Conservation (phyloP, 257 asterid species). For the Nicotiana tomentosiformis region DNA sequence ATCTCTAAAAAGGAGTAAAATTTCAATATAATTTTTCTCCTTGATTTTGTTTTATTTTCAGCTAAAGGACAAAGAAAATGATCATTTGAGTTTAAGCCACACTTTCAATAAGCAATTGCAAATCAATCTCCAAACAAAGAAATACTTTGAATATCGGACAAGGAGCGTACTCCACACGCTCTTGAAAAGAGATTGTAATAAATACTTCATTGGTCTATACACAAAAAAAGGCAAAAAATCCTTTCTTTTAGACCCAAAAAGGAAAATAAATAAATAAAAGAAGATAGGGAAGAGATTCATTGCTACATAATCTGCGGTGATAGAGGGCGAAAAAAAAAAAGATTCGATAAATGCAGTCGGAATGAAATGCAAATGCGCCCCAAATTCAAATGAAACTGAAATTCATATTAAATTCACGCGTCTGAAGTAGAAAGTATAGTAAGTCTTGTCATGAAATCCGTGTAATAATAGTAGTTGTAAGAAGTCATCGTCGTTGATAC, state of each 20-base stretch:
- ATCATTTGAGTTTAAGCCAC: background rate
- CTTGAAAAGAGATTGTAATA: too few species aligned
- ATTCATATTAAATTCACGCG: constrained; percentile 64
- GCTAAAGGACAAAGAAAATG: background rate
- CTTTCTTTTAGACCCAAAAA: background rate
- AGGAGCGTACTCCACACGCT: background rate
- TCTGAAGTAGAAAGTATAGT: constrained; percentile 18
- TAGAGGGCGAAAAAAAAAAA: constrained; percentile 23
- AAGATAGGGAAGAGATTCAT: constrained; percentile 27
- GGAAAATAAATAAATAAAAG: background rate
- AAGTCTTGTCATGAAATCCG: constrained; percentile 46
- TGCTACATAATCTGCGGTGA: constrained; percentile 72
- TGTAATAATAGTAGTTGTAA: constrained; percentile 40
- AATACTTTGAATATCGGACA: background rate
- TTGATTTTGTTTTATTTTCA: too few species aligned
- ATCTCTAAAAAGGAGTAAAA: background rate
- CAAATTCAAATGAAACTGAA: constrained; percentile 47
- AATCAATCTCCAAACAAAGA: background rate
- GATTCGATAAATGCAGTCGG: constrained; percentile 54
- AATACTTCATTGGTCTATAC: background rate
- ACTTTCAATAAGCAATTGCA: background rate
- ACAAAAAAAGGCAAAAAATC: background rate
- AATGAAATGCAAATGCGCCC: constrained; percentile 68
- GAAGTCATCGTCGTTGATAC: constrained; percentile 12
- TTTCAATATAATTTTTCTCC: background rate